Evolutionary conservation across 1,284 basidiomycete genomes (phyloP).

Genomic region (Trichosporon sp.): DNA sequence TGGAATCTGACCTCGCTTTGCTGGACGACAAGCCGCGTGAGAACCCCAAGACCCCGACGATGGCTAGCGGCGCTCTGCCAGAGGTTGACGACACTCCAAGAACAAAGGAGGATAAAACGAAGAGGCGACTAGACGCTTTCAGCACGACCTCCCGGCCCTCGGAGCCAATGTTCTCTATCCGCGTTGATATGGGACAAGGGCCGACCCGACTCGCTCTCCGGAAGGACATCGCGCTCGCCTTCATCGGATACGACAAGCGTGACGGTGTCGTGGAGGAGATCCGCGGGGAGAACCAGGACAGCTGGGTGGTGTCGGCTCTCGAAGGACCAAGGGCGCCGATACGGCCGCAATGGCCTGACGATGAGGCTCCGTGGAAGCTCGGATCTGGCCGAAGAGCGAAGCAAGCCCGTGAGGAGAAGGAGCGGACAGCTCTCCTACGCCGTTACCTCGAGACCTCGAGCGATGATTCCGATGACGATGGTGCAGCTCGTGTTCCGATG

Average conservation of each 20-base stretch:
- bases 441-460: conserved; percentile 40
- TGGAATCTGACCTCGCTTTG: conserved; percentile 36
- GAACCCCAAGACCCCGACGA: conserved; percentile 19
- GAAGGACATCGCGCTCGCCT: conserved; percentile 37
- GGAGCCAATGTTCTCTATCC: conserved; percentile 37
- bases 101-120: conserved; percentile 27
- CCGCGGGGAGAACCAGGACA: conserved; percentile 28
- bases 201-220: conserved; percentile 41
- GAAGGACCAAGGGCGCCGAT: conserved; percentile 15
- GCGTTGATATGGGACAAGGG: conserved; percentile 28
- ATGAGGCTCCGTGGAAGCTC: conserved; percentile 36
- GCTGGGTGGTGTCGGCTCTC: conserved; percentile 22
- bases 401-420: conserved; percentile 28
- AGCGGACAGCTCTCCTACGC: conserved; percentile 27
- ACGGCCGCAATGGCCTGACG: conserved; percentile 39
- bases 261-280: conserved; percentile 31
- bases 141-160: conserved; percentile 16
- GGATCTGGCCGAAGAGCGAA: conserved; percentile 27
- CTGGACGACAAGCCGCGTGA: conserved; percentile 12
- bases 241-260: conserved; percentile 29
- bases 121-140: conserved; percentile 30
- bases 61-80: conserved; percentile 4
- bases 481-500: conserved; percentile 6
- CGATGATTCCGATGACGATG: conserved; percentile 30
- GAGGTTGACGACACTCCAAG: conserved; percentile 28